These are phyloP conservation scores for Ophiostoma ulmi DNA, from an alignment of 2,329 filamentous ascomycete genomes.

Conservation along the genomic window DNA sequence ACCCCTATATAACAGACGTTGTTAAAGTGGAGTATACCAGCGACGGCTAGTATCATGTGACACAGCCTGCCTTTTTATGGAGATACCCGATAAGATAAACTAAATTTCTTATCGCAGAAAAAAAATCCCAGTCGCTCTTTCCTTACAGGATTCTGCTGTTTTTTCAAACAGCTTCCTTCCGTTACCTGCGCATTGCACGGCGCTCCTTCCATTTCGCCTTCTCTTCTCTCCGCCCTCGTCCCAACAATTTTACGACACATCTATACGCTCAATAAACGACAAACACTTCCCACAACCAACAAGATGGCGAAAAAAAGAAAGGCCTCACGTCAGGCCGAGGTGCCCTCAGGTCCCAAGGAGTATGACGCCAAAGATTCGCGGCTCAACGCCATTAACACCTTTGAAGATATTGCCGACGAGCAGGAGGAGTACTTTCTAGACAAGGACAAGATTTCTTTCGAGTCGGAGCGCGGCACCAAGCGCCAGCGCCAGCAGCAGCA, in stretches of 20 bases:
- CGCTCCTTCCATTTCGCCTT: not conserved
- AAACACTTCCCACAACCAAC: not conserved
- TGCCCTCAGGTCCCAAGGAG: conserved; percentile 49
- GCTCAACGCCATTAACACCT: conserved; percentile 55
- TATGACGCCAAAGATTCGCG: conserved; percentile 55
- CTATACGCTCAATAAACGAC: not conserved
- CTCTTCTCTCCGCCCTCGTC: not conserved
- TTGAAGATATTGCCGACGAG: conserved; percentile 83
- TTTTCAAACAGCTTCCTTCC: conserved; percentile 3
- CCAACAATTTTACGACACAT: not conserved
- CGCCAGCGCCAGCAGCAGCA: conserved; percentile 59
- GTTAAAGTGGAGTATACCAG: not conserved
- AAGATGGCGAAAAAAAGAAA: conserved; percentile 67
- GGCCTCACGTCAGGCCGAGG: conserved; percentile 47
- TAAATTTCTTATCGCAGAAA: conserved; percentile 23
- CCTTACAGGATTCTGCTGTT: not conserved
- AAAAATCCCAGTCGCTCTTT: conserved; percentile 20
- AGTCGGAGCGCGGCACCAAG: conserved; percentile 75
- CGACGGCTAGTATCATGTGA: not conserved
- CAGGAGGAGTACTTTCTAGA: conserved; percentile 91
- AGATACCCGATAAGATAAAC: conserved; percentile 18
- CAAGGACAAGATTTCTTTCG: conserved; percentile 78
- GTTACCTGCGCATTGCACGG: not conserved
- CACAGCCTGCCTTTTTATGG: conserved; percentile 13
- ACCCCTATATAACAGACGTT: not conserved